Evolutionary conservation across 371 early-diverging fungal genomes (phyloP).

Genomic region (Lichtheimia hyalospora): DNA sequence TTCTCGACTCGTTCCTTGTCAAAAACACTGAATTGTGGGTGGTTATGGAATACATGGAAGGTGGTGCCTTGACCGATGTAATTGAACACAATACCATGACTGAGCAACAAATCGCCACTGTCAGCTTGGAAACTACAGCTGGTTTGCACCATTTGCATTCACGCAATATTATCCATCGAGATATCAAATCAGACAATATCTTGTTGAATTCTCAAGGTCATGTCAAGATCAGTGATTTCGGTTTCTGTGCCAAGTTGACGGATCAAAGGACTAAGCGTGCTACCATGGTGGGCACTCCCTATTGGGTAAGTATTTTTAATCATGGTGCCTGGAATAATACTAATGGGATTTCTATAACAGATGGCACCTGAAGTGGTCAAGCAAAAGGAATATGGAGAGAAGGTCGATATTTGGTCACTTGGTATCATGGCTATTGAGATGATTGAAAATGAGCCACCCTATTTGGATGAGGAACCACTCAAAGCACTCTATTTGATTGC

Average conservation of each 20-base stretch:
- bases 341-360: background rate
- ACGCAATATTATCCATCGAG: slow-evolving; percentile 92
- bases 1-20: slow-evolving; percentile 87
- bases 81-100: slow-evolving; percentile 88
- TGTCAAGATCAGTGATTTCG: slow-evolving; percentile 92
- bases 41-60: slow-evolving; percentile 99
- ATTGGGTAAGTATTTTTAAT: slow-evolving; percentile 52
- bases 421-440: slow-evolving; percentile 98
- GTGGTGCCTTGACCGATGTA: slow-evolving; percentile 94
- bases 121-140: slow-evolving; percentile 84
- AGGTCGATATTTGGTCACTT: slow-evolving; percentile 92
- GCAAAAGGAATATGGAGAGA: slow-evolving; percentile 86
- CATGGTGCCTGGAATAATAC: background rate
- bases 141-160: slow-evolving; percentile 92
- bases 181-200: slow-evolving; percentile 97
- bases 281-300: slow-evolving; percentile 97
- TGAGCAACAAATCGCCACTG: slow-evolving; percentile 90
- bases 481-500: slow-evolving; percentile 95
- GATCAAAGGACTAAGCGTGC: slow-evolving; percentile 86
- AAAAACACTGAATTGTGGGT: slow-evolving; percentile 91
- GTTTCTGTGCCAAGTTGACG: slow-evolving; percentile 93
- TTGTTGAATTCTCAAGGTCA: slow-evolving; percentile 82
- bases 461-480: slow-evolving; percentile 91
- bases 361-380: slow-evolving; percentile 94
- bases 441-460: slow-evolving; percentile 97